phyloP scores from a whole-genome alignment of 148 eudicot species.

The Rhododendron mucronatum region DNA sequence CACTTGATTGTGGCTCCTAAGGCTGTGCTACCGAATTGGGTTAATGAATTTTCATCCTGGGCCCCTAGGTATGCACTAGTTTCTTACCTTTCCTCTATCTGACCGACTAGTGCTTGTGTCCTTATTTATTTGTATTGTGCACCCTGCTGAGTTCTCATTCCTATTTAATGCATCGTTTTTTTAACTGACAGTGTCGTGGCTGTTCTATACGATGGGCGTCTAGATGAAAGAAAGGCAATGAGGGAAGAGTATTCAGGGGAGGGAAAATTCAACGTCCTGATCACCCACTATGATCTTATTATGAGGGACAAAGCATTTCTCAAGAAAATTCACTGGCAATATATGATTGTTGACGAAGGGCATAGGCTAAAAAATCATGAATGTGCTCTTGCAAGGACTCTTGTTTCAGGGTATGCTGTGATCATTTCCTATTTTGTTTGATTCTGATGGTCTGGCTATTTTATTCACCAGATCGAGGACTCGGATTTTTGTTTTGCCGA shows the following conservation, averaged over 20 bases:
- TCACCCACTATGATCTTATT: conserved; percentile 96
- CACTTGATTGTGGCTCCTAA: conserved; percentile 96
- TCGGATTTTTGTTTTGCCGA: background rate
- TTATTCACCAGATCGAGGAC: background rate
- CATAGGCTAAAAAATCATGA: conserved; percentile 92
- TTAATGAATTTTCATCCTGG: conserved; percentile 79
- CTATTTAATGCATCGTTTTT: conserved; percentile 9
- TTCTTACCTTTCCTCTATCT: background rate
- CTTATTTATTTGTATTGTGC: background rate
- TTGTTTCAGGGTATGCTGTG: conserved; percentile 73
- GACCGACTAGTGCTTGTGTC: background rate
- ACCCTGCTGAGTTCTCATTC: background rate
- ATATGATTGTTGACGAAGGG: conserved; percentile 98
- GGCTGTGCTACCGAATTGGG: conserved; percentile 97
- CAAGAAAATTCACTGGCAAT: conserved; percentile 91
- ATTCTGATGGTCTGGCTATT: background rate
- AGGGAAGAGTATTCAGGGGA: conserved; percentile 85
- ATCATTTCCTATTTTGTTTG: background rate
- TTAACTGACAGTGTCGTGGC: conserved; percentile 59
- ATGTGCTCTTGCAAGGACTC: conserved; percentile 85
- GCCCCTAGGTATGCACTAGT: conserved; percentile 59
- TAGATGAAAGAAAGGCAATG: conserved; percentile 74
- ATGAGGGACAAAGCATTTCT: conserved; percentile 88
- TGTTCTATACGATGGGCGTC: conserved; percentile 83
- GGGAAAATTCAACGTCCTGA: conserved; percentile 79